Evolutionary conservation across 176 grass and related monocot species (phyloP).

Genomic region (Thalia dealbata): DNA sequence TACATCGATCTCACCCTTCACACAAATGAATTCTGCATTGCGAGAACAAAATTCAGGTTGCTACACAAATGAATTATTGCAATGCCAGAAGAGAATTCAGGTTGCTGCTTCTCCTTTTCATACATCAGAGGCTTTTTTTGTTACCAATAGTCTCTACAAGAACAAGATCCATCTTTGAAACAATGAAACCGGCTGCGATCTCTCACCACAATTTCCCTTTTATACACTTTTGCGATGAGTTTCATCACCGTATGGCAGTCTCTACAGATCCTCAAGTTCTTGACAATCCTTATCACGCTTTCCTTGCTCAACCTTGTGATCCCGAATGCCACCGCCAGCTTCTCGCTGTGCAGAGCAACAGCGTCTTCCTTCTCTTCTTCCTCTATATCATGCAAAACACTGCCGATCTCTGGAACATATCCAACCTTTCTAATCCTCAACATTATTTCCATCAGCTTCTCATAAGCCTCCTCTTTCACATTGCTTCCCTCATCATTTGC

Average conservation of each 20-base stretch:
- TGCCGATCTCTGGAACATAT: slow-evolving; percentile 7
- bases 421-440: slow-evolving; percentile 13
- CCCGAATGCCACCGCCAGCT: slow-evolving; percentile 27
- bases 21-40: background rate
- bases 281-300: slow-evolving; percentile 22
- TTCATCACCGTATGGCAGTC: slow-evolving; percentile 27
- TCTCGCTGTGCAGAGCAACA: slow-evolving; percentile 18
- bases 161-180: slow-evolving; percentile 19
- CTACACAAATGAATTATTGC: no score
- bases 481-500: slow-evolving; percentile 6
- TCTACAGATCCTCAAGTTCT: slow-evolving; percentile 21
- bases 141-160: slow-evolving; percentile 29
- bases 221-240: slow-evolving; percentile 18
- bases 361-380: slow-evolving; percentile 22
- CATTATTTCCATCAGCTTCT: slow-evolving; percentile 2
- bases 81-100: background rate
- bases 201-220: slow-evolving; percentile 21
- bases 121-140: background rate
- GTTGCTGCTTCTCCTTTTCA: background rate
- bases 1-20: background rate
- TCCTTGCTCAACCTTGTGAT: slow-evolving; percentile 4
- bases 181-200: slow-evolving; percentile 25
- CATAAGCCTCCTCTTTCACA: slow-evolving; percentile 10
- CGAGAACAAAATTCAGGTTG: no score
- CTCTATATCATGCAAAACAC: slow-evolving; percentile 28